These are phyloP conservation scores for Pleurotus pulmonarius DNA, from an alignment of 768 basidiomycete species.

Conservation along the genomic window DNA sequence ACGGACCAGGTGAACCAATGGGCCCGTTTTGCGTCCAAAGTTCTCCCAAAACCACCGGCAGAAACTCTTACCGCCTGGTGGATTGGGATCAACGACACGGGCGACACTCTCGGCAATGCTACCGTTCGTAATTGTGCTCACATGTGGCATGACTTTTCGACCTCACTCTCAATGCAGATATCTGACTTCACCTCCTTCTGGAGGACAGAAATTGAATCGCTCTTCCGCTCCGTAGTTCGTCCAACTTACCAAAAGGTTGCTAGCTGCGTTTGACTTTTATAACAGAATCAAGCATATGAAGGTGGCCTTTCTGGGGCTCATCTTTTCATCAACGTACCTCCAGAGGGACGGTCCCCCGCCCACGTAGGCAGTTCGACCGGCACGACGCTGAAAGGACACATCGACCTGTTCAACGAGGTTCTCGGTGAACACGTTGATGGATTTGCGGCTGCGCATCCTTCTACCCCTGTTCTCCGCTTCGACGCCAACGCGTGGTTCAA, in stretches of 20 bases:
- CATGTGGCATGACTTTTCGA: too few relatives aligned
- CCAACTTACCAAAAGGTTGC: constrained; percentile 6
- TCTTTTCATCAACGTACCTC: constrained; percentile 56
- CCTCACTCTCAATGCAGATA: constrained; percentile 26
- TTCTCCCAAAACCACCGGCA: constrained; percentile 38
- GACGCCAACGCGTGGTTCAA: constrained; percentile 51
- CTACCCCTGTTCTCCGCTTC: constrained; percentile 40
- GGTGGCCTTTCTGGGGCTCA: constrained; percentile 37
- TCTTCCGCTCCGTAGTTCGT: constrained; percentile 11
- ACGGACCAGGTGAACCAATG: constrained; percentile 50
- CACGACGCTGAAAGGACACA: constrained; percentile 32
- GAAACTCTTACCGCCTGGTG: constrained; percentile 51
- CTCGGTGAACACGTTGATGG: constrained; percentile 28
- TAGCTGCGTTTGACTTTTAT: too few relatives aligned
- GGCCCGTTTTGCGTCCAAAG: constrained; percentile 35
- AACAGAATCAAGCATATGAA: constrained; percentile 34
- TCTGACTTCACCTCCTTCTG: constrained; percentile 46
- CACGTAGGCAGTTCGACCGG: constrained; percentile 29
- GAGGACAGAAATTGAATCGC: constrained; percentile 41
- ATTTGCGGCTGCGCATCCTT: constrained; percentile 34
- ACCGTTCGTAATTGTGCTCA: constrained; percentile 14
- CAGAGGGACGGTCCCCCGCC: constrained; percentile 45
- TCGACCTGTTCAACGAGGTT: constrained; percentile 37
- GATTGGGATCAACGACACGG: constrained; percentile 59
- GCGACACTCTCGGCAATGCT: constrained; percentile 41